phyloP scores from a whole-genome alignment of 2,329 filamentous ascomycete genomes.

The Cytospora paraplurivora region DNA sequence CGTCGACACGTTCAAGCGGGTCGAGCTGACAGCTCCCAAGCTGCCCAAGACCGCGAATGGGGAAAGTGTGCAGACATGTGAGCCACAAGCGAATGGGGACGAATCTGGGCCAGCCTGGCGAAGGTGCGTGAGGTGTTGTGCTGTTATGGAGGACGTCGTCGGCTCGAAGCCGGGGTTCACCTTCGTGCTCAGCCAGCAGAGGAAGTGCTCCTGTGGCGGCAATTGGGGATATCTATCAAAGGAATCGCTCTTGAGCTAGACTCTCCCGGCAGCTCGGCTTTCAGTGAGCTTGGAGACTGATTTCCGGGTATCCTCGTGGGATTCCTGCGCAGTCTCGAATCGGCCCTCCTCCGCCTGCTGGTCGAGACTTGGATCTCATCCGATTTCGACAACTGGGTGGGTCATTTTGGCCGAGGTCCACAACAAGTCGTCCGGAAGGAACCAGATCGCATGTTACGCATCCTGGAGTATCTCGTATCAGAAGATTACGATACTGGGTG shows the following conservation, averaged over 20 bases:
- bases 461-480: too few species aligned
- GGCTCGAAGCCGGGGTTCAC: conserved; percentile 51
- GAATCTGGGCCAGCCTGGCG: conserved; percentile 44
- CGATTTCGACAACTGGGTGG: too few species aligned
- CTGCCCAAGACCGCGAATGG: conserved; percentile 34
- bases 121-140: conserved; percentile 61
- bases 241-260: conserved; percentile 27
- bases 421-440: too few species aligned
- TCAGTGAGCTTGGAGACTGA: neutral
- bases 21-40: conserved; percentile 57
- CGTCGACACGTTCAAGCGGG: conserved; percentile 61
- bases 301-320: neutral
- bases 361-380: too few species aligned
- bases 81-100: conserved; percentile 43
- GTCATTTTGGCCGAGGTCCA: too few species aligned
- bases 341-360: too few species aligned
- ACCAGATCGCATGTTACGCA: too few species aligned
- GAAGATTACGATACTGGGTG: too few species aligned
- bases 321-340: neutral
- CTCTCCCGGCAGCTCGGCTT: neutral
- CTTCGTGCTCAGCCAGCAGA: conserved; percentile 57
- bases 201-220: conserved; percentile 58
- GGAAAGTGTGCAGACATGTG: conserved; percentile 1
- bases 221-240: conserved; percentile 50
- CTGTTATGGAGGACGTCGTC: conserved; percentile 65